Percentiles rank a stretch among this genome's conserved stretches.
Conservation (phyloP, 2,329 filamentous ascomycete species). For the Arthrocladium fulminans region DNA sequence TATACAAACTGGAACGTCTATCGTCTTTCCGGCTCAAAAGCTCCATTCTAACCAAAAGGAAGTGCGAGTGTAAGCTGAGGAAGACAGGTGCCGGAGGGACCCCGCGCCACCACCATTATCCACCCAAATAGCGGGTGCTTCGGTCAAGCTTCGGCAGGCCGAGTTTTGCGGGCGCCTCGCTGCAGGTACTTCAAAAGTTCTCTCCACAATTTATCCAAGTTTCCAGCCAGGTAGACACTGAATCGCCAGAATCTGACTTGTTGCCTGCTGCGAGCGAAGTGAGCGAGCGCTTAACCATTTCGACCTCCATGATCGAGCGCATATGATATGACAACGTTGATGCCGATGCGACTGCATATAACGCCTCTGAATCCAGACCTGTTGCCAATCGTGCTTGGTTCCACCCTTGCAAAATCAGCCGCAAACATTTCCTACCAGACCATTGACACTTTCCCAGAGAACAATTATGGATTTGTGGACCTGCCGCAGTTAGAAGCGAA, state of each 20-base stretch:
- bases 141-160: not conserved
- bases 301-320: not conserved
- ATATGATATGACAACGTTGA: constrained; percentile 1
- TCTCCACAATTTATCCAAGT: not conserved
- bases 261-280: not conserved
- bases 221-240: not conserved
- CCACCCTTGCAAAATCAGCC: constrained; percentile 56
- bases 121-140: not conserved
- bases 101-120: not conserved
- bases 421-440: constrained; percentile 81
- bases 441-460: constrained; percentile 80
- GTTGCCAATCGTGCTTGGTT: constrained; percentile 61
- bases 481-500: constrained; percentile 72
- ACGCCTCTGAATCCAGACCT: constrained; percentile 70
- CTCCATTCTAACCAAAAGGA: not conserved
- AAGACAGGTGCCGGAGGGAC: too few species aligned
- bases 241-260: not conserved
- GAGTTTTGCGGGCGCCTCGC: not conserved
- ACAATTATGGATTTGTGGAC: constrained; percentile 81
- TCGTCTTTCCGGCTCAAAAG: too few species aligned
- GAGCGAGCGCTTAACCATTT: not conserved
- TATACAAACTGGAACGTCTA: too few species aligned
- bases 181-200: constrained; percentile 1
- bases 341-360: constrained; percentile 63
- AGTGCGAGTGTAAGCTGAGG: not conserved